phyloP scores from a whole-genome alignment of 202 grass and related monocot species.

The Digitaria exilis region DNA sequence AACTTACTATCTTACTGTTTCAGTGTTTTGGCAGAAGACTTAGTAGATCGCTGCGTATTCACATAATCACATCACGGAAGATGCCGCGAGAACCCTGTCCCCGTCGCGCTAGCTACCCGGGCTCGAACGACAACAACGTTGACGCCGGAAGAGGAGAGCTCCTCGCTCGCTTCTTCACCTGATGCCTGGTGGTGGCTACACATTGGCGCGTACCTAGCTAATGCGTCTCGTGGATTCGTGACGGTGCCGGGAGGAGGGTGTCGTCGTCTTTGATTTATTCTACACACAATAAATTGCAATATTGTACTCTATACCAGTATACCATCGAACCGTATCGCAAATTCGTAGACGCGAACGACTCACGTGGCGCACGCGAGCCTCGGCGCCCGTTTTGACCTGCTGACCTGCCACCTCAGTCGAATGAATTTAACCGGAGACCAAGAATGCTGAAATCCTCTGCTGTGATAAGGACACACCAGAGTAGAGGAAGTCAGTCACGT shows the following conservation, averaged over 20 bases:
- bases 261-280: neutral
- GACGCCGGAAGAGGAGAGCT: conserved; percentile 21
- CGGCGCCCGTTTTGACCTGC: neutral
- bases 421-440: no score
- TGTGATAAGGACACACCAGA: neutral
- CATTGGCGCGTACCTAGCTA: neutral
- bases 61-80: neutral
- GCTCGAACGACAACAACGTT: neutral
- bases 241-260: neutral
- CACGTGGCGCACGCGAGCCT: neutral
- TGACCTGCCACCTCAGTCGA: neutral
- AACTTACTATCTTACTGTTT: no score
- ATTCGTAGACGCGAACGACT: no score
- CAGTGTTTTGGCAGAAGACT: neutral
- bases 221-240: neutral
- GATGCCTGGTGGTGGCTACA: neutral
- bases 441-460: no score
- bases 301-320: neutral
- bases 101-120: neutral
- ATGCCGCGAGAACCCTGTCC: neutral
- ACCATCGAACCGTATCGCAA: no score
- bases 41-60: no score
- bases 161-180: neutral
- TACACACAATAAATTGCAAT: neutral
- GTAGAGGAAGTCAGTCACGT: neutral